A percentile compares a stretch with the other conserved stretches of the same genome.
phyloP scores from a whole-genome alignment of 306 rosid species.

The Cucurbita moschata region DNA sequence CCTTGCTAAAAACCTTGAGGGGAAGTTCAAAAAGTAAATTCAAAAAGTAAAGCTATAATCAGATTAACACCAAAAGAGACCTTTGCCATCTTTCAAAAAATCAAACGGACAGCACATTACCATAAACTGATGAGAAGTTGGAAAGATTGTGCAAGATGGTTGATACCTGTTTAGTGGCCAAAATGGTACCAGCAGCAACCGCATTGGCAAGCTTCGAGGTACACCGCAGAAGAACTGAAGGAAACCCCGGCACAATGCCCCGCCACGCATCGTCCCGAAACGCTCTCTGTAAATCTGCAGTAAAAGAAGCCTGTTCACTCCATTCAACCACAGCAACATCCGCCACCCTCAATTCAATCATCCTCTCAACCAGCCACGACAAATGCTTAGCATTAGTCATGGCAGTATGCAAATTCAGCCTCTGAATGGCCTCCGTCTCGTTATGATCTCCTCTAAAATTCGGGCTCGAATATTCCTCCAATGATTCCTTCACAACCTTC shows the following conservation, averaged over 20 bases:
- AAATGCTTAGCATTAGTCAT: conserved; percentile 58
- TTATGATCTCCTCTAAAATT: conserved; percentile 62
- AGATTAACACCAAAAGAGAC: not conserved
- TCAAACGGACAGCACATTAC: not conserved
- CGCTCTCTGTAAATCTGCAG: conserved; percentile 69
- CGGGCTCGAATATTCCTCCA: conserved; percentile 88
- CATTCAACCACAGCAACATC: conserved; percentile 60
- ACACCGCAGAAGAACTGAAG: conserved; percentile 66
- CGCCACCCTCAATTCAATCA: conserved; percentile 88
- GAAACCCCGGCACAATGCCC: conserved; percentile 82
- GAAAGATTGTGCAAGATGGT: not conserved
- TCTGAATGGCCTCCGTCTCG: conserved; percentile 87
- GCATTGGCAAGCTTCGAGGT: conserved; percentile 68
- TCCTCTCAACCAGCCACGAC: conserved; percentile 78
- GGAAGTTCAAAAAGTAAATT: no score
- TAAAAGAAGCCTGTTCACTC: conserved; percentile 64
- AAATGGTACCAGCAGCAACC: conserved; percentile 52
- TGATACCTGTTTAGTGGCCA: conserved; percentile 61
- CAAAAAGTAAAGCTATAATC: no score
- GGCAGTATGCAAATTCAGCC: conserved; percentile 75
- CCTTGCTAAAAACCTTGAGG: no score
- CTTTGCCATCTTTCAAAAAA: not conserved
- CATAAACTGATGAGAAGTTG: not conserved
- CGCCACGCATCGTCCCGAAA: conserved; percentile 75
- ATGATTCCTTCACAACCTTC: conserved; percentile 59